Evolutionary conservation across 768 basidiomycete genomes (phyloP).

Genomic region (Podaxis sp.): DNA sequence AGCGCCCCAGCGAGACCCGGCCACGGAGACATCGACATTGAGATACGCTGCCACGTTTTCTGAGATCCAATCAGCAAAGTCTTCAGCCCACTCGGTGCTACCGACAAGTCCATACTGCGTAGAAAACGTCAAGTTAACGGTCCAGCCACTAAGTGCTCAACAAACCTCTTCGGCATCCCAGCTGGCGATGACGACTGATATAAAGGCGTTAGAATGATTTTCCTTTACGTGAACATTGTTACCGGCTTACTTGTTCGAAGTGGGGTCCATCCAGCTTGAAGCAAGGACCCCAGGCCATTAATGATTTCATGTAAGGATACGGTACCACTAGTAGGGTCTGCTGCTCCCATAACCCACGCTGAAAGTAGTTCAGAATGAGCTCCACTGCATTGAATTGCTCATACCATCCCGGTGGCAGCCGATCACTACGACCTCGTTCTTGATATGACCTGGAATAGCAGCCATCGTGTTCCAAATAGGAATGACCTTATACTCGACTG

Average conservation of each 20-base stretch:
- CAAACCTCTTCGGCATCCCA: constrained; percentile 79
- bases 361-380: constrained; percentile 2
- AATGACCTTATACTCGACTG: constrained; percentile 76
- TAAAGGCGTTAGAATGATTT: background rate
- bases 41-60: constrained; percentile 83
- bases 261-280: constrained; percentile 80
- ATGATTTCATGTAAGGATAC: constrained; percentile 77
- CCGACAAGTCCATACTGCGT: constrained; percentile 67
- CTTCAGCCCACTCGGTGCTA: constrained; percentile 93
- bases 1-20: constrained; percentile 56
- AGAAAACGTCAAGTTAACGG: constrained; percentile 7
- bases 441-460: constrained; percentile 78
- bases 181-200: constrained; percentile 58
- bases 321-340: constrained; percentile 79
- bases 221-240: background rate
- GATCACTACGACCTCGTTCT: constrained; percentile 81
- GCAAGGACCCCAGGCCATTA: constrained; percentile 66
- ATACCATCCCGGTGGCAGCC: constrained; percentile 89
- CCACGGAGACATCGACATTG: constrained; percentile 73
- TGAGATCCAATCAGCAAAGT: constrained; percentile 80
- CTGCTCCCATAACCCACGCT: constrained; percentile 80
- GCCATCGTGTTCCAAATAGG: constrained; percentile 89
- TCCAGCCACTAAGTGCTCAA: constrained; percentile 25
- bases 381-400: constrained; percentile 16
- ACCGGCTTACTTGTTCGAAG: constrained; percentile 47